Percentiles rank a stretch among this genome's conserved stretches.
These are phyloP conservation scores for Wickerhamiella sorbophila DNA, from an alignment of 805 yeast genomes.

Conservation along the genomic window DNA sequence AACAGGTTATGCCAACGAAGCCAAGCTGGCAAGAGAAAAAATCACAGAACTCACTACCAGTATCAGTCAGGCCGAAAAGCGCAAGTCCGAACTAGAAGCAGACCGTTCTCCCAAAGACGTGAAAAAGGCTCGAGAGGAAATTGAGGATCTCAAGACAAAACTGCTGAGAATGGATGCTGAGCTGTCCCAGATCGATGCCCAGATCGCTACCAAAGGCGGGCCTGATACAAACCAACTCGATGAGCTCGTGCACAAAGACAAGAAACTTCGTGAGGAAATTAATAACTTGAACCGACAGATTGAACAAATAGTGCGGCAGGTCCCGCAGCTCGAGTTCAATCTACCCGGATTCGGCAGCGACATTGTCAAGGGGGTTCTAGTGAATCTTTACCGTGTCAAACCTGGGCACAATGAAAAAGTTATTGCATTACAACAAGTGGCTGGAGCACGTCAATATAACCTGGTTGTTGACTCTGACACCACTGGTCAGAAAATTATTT, in stretches of 20 bases:
- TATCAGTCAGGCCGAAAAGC: slow-evolving; percentile 1
- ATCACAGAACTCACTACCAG: slow-evolving; percentile 5
- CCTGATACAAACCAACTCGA: not conserved
- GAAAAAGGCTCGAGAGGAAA: not conserved
- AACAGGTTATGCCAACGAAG: slow-evolving; percentile 16
- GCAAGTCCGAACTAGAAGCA: not conserved
- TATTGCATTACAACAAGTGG: slow-evolving; percentile 80
- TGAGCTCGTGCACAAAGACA: not conserved
- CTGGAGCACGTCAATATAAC: slow-evolving; percentile 81
- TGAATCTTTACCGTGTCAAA: slow-evolving; percentile 58
- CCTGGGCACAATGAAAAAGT: slow-evolving; percentile 46
- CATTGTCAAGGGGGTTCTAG: slow-evolving; percentile 78
- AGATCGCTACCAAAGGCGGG: not conserved
- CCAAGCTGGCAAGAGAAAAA: slow-evolving; percentile 11
- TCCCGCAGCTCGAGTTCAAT: slow-evolving; percentile 4
- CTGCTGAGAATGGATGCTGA: slow-evolving; percentile 1
- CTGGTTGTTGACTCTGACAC: slow-evolving; percentile 81
- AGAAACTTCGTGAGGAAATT: not conserved
- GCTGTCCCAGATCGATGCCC: not conserved
- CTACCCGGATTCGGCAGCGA: slow-evolving; percentile 39
- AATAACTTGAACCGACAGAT: not conserved
- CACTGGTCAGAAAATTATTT: slow-evolving; percentile 71
- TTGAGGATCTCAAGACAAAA: not conserved
- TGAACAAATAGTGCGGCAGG: not conserved
- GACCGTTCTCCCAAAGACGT: not conserved